Conservation (phyloP, 805 yeast species). For the Wickerhamomyces hampshirensis region DNA sequence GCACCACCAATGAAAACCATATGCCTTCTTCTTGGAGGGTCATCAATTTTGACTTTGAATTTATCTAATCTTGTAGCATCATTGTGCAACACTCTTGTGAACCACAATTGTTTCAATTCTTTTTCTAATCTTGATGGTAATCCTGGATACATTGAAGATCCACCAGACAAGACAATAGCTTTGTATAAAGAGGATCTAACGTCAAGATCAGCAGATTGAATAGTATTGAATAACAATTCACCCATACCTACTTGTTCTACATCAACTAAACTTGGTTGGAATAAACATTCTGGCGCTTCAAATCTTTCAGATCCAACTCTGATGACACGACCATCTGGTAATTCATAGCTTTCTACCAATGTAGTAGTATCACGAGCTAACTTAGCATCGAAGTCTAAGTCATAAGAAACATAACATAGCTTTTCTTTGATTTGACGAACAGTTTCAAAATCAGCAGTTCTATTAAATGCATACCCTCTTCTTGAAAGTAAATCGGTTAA, state of each 20-base stretch:
- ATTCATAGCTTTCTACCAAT: constrained; percentile 82
- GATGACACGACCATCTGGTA: constrained; percentile 95
- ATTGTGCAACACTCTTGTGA: constrained; percentile 78
- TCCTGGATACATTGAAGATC: constrained; percentile 98
- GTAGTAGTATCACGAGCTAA: constrained; percentile 94
- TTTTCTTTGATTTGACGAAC: constrained; percentile 97
- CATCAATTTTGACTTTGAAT: constrained; percentile 95
- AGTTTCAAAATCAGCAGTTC: constrained; percentile 98
- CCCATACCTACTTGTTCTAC: constrained; percentile 97
- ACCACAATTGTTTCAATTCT: constrained; percentile 95
- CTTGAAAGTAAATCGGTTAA: constrained; percentile 85
- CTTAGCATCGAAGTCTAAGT: constrained; percentile 81
- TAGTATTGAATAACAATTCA: constrained; percentile 84
- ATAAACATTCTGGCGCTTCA: constrained; percentile 94
- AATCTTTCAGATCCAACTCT: constrained; percentile 94
- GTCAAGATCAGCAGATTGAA: constrained; percentile 94
- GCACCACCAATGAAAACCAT: constrained; percentile 99
- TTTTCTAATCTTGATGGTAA: constrained; percentile 92
- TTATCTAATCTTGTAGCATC: constrained; percentile 84
- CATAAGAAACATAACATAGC: constrained; percentile 91
- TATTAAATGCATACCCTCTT: constrained; percentile 95
- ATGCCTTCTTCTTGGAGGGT: constrained; percentile 97
- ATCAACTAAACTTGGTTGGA: constrained; percentile 93
- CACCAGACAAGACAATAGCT: constrained; percentile 94
- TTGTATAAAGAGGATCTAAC: constrained; percentile 82